Evolutionary conservation across 2,329 filamentous ascomycete genomes (phyloP).

Genomic region (Didymella segeticola): DNA sequence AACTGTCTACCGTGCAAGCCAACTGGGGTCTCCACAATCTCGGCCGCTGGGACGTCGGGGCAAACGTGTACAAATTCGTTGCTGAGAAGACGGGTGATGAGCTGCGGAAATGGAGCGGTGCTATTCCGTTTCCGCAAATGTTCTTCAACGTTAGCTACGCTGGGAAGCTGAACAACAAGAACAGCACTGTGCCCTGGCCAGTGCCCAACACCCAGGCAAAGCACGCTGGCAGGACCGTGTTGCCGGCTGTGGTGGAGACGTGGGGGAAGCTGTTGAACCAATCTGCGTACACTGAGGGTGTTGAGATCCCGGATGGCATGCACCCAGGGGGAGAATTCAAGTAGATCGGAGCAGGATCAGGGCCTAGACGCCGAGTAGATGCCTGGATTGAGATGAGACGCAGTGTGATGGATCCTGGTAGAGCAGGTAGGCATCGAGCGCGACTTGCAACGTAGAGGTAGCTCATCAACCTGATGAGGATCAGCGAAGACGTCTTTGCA

Average conservation of each 20-base stretch:
- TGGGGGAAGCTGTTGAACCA: conserved; percentile 33
- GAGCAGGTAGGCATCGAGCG: not conserved
- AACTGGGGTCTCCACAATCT: conserved; percentile 56
- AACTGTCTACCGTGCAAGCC: conserved; percentile 53
- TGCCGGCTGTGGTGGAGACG: conserved; percentile 29
- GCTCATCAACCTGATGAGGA: not conserved
- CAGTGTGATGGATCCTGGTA: not conserved
- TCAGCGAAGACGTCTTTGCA: not conserved
- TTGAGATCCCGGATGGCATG: conserved; percentile 45
- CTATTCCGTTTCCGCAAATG: conserved; percentile 37
- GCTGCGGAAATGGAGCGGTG: conserved; percentile 35
- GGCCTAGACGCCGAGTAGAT: not conserved
- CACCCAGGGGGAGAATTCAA: conserved; percentile 43
- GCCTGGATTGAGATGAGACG: not conserved
- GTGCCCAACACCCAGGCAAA: conserved; percentile 37
- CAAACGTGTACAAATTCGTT: conserved; percentile 52
- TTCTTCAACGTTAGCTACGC: conserved; percentile 44
- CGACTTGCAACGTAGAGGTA: not conserved
- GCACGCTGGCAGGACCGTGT: conserved; percentile 37
- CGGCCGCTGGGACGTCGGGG: conserved; percentile 56
- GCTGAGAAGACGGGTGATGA: conserved; percentile 37
- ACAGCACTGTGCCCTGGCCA: conserved; percentile 36
- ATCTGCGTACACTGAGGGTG: conserved; percentile 37
- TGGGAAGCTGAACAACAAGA: conserved; percentile 40
- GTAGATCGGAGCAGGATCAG: not conserved